Conservation (phyloP, 2,329 filamentous ascomycete genomes). For the Aspergillus viridinutans region DNA sequence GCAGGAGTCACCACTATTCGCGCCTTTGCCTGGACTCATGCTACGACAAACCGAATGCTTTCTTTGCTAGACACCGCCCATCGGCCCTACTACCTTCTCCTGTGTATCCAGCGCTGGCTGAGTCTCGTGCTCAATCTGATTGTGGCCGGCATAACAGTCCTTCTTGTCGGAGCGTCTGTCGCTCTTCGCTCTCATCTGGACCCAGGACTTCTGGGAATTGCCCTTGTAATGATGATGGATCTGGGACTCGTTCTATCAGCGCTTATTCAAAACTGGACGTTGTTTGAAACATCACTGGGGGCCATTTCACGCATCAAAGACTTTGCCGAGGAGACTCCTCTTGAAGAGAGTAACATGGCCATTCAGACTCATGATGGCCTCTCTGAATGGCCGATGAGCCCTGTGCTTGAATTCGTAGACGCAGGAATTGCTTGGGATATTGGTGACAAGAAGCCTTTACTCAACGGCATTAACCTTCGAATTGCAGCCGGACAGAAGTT, state of each 20-base stretch:
- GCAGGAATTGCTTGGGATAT: slow-evolving; percentile 15
- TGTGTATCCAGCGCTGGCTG: slow-evolving; percentile 46
- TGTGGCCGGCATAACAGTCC: slow-evolving; percentile 39
- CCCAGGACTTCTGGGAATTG: slow-evolving; percentile 44
- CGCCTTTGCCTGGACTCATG: slow-evolving; percentile 45
- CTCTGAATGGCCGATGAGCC: slow-evolving; percentile 20
- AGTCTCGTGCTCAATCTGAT: slow-evolving; percentile 42
- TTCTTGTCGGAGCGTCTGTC: slow-evolving; percentile 43
- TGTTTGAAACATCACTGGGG: slow-evolving; percentile 53
- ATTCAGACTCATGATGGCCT: not conserved
- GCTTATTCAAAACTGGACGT: slow-evolving; percentile 49
- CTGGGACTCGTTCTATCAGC: slow-evolving; percentile 44
- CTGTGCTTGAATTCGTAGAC: slow-evolving; percentile 16
- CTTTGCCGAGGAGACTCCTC: slow-evolving; percentile 38
- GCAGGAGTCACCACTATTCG: slow-evolving; percentile 48
- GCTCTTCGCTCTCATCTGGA: slow-evolving; percentile 30
- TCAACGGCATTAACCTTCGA: slow-evolving; percentile 22
- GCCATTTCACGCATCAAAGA: slow-evolving; percentile 52
- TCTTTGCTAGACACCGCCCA: slow-evolving; percentile 39
- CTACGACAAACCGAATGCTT: slow-evolving; percentile 36
- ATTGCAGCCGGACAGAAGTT: slow-evolving; percentile 29
- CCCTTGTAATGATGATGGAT: slow-evolving; percentile 44
- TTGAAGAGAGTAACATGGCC: slow-evolving; percentile 12
- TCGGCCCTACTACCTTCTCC: slow-evolving; percentile 43
- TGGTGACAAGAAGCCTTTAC: slow-evolving; percentile 12